Conservation (phyloP, 75 land plant genomes). For the Picea glauca region DNA sequence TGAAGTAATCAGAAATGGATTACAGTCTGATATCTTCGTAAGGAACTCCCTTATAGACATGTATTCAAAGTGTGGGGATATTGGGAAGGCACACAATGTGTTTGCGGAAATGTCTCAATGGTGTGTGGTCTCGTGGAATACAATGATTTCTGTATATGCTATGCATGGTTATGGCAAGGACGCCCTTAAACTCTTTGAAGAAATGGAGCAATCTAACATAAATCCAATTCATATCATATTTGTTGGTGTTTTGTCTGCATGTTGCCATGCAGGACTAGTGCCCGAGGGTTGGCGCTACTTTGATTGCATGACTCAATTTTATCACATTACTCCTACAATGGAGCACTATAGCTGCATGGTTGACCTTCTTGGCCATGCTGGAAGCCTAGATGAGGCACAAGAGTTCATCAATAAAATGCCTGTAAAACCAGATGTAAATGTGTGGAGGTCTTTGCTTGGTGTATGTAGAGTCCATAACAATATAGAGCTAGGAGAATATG, state of each 20-base stretch:
- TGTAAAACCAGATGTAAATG: not conserved
- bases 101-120: constrained; percentile 16
- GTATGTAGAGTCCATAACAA: not conserved
- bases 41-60: constrained; percentile 18
- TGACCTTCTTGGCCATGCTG: constrained; percentile 12
- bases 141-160: constrained; percentile 17
- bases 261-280: not conserved
- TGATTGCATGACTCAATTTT: constrained; percentile 2
- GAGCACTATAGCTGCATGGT: constrained; percentile 2
- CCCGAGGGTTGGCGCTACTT: not conserved
- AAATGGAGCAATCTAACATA: not conserved
- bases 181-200: not conserved
- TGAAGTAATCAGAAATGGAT: not conserved
- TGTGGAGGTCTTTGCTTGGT: constrained; percentile 10
- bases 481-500: not conserved
- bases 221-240: not conserved
- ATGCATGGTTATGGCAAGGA: constrained; percentile 6
- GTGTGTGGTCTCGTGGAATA: constrained; percentile 18
- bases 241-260: not conserved
- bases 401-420: constrained; percentile 1
- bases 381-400: constrained; percentile 10
- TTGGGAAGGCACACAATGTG: constrained; percentile 3
- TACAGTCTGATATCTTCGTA: constrained; percentile 1
- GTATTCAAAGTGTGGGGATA: constrained; percentile 22
- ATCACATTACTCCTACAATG: not conserved